Evolutionary conservation across 306 rosid genomes (phyloP).

Genomic region (Dryas alaskensis): DNA sequence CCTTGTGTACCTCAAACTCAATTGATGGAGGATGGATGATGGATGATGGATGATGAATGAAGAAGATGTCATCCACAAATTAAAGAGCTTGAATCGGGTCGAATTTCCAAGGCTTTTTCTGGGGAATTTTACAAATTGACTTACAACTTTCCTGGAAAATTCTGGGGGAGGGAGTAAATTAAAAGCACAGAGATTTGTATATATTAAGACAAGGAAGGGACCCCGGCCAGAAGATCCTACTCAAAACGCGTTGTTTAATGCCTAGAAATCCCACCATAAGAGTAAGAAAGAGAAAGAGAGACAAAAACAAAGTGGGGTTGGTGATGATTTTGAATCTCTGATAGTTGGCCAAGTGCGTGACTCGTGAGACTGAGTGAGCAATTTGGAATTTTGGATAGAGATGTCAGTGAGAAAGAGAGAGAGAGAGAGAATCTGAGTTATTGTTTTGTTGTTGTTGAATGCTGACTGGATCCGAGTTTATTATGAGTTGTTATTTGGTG

Average conservation of each 20-base stretch:
- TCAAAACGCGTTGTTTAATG: too few species aligned
- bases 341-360: not conserved
- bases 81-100: not conserved
- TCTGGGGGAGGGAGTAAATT: not conserved
- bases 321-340: not conserved
- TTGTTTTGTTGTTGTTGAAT: not conserved
- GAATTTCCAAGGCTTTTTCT: too few species aligned
- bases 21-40: conserved; percentile 3
- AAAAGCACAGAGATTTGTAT: not conserved
- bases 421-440: not conserved
- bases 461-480: conserved; percentile 5
- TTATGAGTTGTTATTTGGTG: too few species aligned
- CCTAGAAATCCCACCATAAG: too few species aligned
- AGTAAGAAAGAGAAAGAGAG: too few species aligned
- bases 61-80: not conserved
- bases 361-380: not conserved
- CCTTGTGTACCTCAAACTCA: not conserved
- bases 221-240: too few species aligned
- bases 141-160: not conserved
- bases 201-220: too few species aligned
- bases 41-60: conserved; percentile 1
- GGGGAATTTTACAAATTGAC: not conserved
- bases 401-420: not conserved
- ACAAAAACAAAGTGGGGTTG: conserved; percentile 5
- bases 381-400: not conserved